Evolutionary conservation across 2,329 filamentous ascomycete species (phyloP).

Genomic region (Stemphylium vesicarium): DNA sequence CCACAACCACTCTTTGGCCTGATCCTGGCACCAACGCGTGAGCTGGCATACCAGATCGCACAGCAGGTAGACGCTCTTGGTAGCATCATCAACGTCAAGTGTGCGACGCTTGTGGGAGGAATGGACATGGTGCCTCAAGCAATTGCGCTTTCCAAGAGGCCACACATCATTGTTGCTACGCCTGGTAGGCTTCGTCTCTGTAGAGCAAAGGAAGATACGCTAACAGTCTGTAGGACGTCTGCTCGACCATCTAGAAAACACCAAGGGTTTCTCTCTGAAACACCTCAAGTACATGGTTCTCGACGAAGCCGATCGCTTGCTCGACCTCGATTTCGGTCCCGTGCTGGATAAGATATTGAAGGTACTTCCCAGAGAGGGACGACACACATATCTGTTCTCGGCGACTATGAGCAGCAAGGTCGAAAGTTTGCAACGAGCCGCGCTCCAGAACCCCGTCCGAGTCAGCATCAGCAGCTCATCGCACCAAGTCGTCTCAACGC

Average conservation of each 20-base stretch:
- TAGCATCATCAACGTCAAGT: slow-evolving; percentile 84
- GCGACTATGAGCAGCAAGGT: slow-evolving; percentile 95
- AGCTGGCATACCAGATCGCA: slow-evolving; percentile 90
- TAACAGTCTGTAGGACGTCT: slow-evolving; percentile 65
- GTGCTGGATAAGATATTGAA: slow-evolving; percentile 93
- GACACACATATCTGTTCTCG: slow-evolving; percentile 80
- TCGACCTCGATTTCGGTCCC: slow-evolving; percentile 93
- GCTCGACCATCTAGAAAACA: slow-evolving; percentile 93
- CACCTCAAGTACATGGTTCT: slow-evolving; percentile 88
- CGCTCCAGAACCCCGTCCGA: slow-evolving; percentile 80
- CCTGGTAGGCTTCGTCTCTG: slow-evolving; percentile 54
- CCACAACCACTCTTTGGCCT: slow-evolving; percentile 87
- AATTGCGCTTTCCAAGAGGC: slow-evolving; percentile 93
- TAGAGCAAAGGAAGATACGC: neutral
- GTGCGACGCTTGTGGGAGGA: slow-evolving; percentile 86
- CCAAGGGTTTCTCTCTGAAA: slow-evolving; percentile 89
- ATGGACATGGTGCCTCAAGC: slow-evolving; percentile 94
- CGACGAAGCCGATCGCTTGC: slow-evolving; percentile 89
- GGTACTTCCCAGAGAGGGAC: slow-evolving; percentile 69
- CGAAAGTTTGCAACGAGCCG: slow-evolving; percentile 88
- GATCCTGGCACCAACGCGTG: slow-evolving; percentile 88
- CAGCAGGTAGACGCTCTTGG: slow-evolving; percentile 88
- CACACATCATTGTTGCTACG: slow-evolving; percentile 91
- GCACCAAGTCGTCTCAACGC: slow-evolving; percentile 88
- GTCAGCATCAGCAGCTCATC: slow-evolving; percentile 82